phyloP scores from a whole-genome alignment of 1,284 basidiomycete species.

The Caloboletus firmus region DNA sequence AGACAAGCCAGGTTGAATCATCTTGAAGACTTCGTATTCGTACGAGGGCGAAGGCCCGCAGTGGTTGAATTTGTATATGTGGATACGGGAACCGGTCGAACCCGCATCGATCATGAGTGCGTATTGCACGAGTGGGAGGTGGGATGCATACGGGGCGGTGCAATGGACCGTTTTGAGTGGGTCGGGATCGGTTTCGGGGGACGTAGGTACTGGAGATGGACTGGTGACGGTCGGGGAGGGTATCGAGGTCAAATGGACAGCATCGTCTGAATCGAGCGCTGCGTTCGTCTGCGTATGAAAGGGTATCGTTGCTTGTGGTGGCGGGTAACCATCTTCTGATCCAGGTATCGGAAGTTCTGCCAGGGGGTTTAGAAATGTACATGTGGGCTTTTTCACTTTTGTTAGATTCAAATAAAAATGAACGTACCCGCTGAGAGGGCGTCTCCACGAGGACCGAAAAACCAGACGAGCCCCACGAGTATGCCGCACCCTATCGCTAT shows the following conservation, averaged over 20 bases:
- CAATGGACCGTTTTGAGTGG: conserved; percentile 68
- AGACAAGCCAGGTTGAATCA: conserved; percentile 82
- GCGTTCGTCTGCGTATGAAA: not conserved
- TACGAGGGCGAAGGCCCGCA: conserved; percentile 83
- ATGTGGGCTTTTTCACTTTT: not conserved
- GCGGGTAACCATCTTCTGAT: conserved; percentile 29
- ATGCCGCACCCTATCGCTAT: conserved; percentile 56
- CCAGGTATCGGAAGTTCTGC: conserved; percentile 19
- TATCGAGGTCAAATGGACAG: not conserved
- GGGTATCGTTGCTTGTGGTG: conserved; percentile 19
- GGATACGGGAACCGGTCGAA: conserved; percentile 94
- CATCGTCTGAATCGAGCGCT: not conserved
- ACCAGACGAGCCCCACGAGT: conserved; percentile 59
- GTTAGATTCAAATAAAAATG: not conserved
- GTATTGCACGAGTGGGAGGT: conserved; percentile 75
- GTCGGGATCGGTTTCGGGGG: conserved; percentile 66
- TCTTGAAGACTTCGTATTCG: conserved; percentile 93
- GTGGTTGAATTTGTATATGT: conserved; percentile 98
- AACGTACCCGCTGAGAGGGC: conserved; percentile 21
- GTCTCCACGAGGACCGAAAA: conserved; percentile 54
- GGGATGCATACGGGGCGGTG: conserved; percentile 50
- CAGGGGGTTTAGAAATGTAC: no score
- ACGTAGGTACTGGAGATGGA: conserved; percentile 38
- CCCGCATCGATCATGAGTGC: conserved; percentile 98
- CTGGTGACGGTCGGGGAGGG: not conserved